Evolutionary conservation across 805 yeast species (phyloP).

Genomic region (Lipomyces kockii): DNA sequence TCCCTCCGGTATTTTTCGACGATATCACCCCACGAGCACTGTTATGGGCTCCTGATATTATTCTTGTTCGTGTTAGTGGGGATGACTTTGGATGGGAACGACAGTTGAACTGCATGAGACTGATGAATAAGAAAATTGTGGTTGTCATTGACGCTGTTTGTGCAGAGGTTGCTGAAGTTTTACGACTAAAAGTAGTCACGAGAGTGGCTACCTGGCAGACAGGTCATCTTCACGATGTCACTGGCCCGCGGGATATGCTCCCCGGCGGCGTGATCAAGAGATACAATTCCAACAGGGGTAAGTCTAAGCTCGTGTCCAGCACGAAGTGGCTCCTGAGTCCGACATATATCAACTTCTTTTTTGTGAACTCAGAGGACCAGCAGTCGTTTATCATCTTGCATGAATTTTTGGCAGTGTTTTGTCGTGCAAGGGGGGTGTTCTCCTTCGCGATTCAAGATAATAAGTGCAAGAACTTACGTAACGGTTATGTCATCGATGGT

Average conservation of each 20-base stretch:
- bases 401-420: constrained; percentile 13
- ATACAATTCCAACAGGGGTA: constrained; percentile 10
- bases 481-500: background rate
- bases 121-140: background rate
- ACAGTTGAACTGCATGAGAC: background rate
- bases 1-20: background rate
- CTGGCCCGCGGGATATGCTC: constrained; percentile 3
- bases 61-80: background rate
- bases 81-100: background rate
- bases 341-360: constrained; percentile 6
- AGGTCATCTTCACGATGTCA: constrained; percentile 1
- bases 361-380: constrained; percentile 6
- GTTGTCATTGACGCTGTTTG: constrained; percentile 3
- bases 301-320: constrained; percentile 4
- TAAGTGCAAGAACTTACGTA: background rate
- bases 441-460: background rate
- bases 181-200: background rate
- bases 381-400: constrained; percentile 7
- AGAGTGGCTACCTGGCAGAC: background rate
- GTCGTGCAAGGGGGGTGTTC: constrained; percentile 8
- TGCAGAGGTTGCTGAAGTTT: background rate
- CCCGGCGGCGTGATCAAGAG: constrained; percentile 12
- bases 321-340: constrained; percentile 8
- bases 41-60: constrained; percentile 8
- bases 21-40: background rate